Conservation (phyloP, 176 grass and related monocot genomes). For the Typha latifolia region DNA sequence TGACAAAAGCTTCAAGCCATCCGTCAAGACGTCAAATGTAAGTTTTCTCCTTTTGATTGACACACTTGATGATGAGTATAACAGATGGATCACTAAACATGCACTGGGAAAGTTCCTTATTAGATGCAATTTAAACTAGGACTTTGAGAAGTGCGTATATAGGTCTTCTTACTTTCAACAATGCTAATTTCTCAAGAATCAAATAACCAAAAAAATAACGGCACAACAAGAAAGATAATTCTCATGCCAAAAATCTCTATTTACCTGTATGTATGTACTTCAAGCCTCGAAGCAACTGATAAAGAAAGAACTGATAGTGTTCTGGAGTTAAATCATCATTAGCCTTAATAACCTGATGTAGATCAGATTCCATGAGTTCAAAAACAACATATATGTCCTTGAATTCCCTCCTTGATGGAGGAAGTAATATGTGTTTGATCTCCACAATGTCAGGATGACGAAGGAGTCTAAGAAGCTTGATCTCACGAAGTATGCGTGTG, state of each 20-base stretch:
- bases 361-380: conserved; percentile 98
- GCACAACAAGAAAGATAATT: conserved; percentile 12
- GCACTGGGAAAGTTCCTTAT: no score
- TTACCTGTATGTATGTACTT: conserved; percentile 99
- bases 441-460: conserved; percentile 94
- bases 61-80: no score
- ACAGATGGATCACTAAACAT: no score
- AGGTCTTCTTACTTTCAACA: background rate
- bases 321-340: conserved; percentile 91
- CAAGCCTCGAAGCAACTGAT: conserved; percentile 82
- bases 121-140: no score
- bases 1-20: no score
- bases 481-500: conserved; percentile 81
- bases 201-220: conserved; percentile 5
- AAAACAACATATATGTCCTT: conserved; percentile 98
- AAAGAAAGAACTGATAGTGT: conserved; percentile 94
- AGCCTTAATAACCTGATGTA: conserved; percentile 97
- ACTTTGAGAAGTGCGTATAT: background rate
- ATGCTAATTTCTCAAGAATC: background rate
- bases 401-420: conserved; percentile 86
- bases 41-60: no score
- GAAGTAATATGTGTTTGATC: conserved; percentile 91
- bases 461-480: conserved; percentile 90
- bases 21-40: no score
- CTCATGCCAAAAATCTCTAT: conserved; percentile 28